Evolutionary conservation across 1,139 yeast species (phyloP).

Genomic region (Diutina sp.): DNA sequence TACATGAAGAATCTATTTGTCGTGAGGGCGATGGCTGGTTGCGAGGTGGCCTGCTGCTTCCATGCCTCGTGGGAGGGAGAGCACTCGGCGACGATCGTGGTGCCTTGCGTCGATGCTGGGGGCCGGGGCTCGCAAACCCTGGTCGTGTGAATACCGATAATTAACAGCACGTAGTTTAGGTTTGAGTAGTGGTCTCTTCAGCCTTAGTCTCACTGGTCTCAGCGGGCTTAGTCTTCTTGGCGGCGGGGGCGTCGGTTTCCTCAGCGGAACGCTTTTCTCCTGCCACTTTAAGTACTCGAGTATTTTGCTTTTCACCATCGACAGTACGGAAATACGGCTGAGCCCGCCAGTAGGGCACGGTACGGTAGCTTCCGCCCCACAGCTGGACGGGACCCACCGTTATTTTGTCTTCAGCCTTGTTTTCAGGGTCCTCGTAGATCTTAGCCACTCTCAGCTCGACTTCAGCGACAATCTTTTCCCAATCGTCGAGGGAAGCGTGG

Average conservation of each 20-base stretch:
- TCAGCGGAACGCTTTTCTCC: conserved; percentile 8
- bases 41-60: not conserved
- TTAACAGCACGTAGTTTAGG: too few relatives aligned
- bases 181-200: too few relatives aligned
- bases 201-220: too few relatives aligned
- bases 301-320: conserved; percentile 46
- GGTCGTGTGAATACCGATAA: not conserved
- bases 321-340: conserved; percentile 91
- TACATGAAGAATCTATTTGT: not conserved
- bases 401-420: conserved; percentile 36
- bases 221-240: too few relatives aligned
- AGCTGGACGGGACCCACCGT: conserved; percentile 39
- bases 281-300: conserved; percentile 27
- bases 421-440: conserved; percentile 33
- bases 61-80: not conserved
- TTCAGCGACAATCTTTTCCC: conserved; percentile 56
- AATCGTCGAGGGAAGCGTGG: conserved; percentile 36
- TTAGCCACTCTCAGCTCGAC: conserved; percentile 56
- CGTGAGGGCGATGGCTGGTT: not conserved
- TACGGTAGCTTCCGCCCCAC: conserved; percentile 77
- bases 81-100: not conserved
- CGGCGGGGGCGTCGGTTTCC: not conserved
- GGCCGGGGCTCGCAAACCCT: not conserved
- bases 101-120: not conserved
- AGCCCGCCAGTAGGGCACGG: conserved; percentile 92